Percentiles rank a stretch among this genome's conserved stretches.
Evolutionary conservation across 257 asterid species (phyloP).

Genomic region (Plantago ovata): DNA sequence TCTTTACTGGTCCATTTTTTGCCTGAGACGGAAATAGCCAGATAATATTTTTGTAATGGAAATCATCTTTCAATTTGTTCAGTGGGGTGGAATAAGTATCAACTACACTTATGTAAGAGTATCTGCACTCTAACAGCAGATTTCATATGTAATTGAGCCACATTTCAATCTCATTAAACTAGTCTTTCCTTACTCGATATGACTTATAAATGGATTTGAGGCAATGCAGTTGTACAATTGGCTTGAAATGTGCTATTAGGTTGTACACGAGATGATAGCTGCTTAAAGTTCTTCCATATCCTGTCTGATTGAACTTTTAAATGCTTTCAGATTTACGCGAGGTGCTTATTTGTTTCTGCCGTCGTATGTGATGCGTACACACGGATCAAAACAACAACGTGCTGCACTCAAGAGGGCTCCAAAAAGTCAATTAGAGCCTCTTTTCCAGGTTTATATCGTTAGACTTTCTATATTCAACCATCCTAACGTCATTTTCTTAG

Average conservation of each 20-base stretch:
- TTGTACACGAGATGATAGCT: background rate
- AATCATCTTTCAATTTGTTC: no score
- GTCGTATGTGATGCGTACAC: slow-evolving; percentile 94
- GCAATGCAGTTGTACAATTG: background rate
- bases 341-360: slow-evolving; percentile 95
- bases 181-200: background rate
- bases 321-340: slow-evolving; percentile 61
- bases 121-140: no score
- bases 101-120: no score
- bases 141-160: no score
- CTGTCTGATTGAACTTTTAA: slow-evolving; percentile 14
- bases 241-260: background rate
- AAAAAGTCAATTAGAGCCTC: slow-evolving; percentile 61
- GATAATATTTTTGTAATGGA: no score
- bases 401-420: slow-evolving; percentile 75
- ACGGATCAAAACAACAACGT: slow-evolving; percentile 91
- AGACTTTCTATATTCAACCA: background rate
- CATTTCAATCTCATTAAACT: background rate
- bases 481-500: background rate
- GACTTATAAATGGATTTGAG: slow-evolving; percentile 1
- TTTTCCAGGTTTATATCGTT: slow-evolving; percentile 56
- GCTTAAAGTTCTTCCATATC: background rate
- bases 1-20: no score
- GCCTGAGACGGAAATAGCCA: no score
- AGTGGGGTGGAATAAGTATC: no score